Percentiles rank a stretch among this genome's conserved stretches.
Conservation (phyloP, 306 rosid genomes). For the Vachellia pachyceras region DNA sequence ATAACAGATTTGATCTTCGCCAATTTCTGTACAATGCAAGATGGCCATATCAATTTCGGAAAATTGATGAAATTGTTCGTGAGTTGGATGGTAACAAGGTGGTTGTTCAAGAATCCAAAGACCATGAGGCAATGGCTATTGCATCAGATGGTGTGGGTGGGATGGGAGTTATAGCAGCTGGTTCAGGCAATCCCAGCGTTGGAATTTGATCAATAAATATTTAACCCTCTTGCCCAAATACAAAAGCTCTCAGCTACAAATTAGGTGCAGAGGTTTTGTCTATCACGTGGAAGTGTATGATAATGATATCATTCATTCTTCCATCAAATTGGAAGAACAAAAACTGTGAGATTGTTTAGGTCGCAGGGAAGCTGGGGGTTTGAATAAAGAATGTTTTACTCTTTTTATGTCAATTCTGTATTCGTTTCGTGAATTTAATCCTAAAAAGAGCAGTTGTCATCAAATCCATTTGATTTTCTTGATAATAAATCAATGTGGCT, state of each 20-base stretch:
- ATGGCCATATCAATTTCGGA: slow-evolving; percentile 91
- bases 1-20: slow-evolving; percentile 89
- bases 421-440: not conserved
- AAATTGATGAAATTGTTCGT: slow-evolving; percentile 79
- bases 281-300: not conserved
- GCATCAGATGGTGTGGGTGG: slow-evolving; percentile 66
- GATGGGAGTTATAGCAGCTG: slow-evolving; percentile 93
- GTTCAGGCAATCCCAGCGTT: slow-evolving; percentile 90
- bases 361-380: not conserved
- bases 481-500: not conserved
- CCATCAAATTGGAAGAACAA: not conserved
- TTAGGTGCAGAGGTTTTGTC: not conserved
- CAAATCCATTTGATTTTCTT: not conserved
- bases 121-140: slow-evolving; percentile 48
- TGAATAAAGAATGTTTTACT: not conserved
- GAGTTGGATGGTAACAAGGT: slow-evolving; percentile 62
- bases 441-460: not conserved
- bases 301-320: not conserved
- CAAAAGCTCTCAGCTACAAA: not conserved
- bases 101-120: slow-evolving; percentile 45
- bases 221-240: slow-evolving; percentile 28
- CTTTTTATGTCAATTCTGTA: not conserved
- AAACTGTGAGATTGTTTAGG: not conserved
- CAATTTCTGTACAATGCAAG: slow-evolving; percentile 85
- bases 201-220: slow-evolving; percentile 48